These are phyloP conservation scores for Grifola frondosa DNA, from an alignment of 1,284 basidiomycete species.

Conservation along the genomic window DNA sequence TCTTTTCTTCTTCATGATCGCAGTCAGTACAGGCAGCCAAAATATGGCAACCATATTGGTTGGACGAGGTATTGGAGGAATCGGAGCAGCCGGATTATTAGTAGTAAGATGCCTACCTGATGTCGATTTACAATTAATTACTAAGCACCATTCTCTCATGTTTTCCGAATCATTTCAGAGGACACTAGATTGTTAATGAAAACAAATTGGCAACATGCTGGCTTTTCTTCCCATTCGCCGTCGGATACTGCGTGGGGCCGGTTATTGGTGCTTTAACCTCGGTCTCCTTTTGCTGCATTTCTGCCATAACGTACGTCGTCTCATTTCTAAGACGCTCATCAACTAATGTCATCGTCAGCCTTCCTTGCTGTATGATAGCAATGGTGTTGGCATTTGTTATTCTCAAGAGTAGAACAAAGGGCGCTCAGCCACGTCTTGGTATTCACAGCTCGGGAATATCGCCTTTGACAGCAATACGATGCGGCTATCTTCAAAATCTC, in stretches of 20 bases:
- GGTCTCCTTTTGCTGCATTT: constrained; percentile 47
- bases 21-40: constrained; percentile 42
- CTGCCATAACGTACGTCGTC: constrained; percentile 46
- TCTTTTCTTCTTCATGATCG: constrained; percentile 42
- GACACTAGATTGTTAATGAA: constrained; percentile 41
- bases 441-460: constrained; percentile 39
- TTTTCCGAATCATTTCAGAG: constrained; percentile 41
- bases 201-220: constrained; percentile 41
- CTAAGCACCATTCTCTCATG: constrained; percentile 23
- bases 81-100: constrained; percentile 46
- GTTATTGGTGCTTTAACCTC: constrained; percentile 39
- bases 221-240: constrained; percentile 40
- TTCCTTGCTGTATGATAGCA: constrained; percentile 28
- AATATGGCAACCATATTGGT: constrained; percentile 41
- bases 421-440: constrained; percentile 18
- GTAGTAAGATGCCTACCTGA: no score
- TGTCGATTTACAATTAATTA: no score
- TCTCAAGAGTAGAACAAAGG: constrained; percentile 32
- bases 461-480: constrained; percentile 30
- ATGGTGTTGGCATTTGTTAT: constrained; percentile 41
- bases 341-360: constrained; percentile 28
- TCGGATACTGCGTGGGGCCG: constrained; percentile 44
- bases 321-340: not conserved
- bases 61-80: constrained; percentile 44
- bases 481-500: constrained; percentile 2